Base-by-base conservation (phyloP, 352 stramenopile species). In the Pythium pyrilobum region DNA sequence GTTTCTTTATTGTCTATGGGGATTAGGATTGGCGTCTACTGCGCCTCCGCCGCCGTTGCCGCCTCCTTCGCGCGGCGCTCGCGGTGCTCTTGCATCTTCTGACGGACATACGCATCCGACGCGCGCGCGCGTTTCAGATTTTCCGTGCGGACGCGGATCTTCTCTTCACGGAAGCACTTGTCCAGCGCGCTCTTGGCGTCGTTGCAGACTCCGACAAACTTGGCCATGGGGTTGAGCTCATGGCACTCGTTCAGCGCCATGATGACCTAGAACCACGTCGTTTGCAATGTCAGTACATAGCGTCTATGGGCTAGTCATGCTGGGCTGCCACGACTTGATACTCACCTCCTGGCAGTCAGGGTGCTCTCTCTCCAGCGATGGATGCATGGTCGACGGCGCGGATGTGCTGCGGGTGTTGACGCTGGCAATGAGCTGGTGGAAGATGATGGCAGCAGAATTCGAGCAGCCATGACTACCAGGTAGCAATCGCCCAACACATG, bases 271-370 rank as follows among this genome's bases (percentile, higher is more conserved):
- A 28, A 36, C 25, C 51, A 43, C n/a, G 3, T 25, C 15, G 25
- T 16, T 8, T 25, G 37, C 12, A 15, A 21, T 8, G 4, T 4
- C 37, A 25, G 12, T 12, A 42, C 29, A 28, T 5, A 60, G 18
- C 33, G 11, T 15, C 6, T 18, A 15, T 16, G 13, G 21, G 34
- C n/a, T 18, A 37, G 32, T 46, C 29, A 49, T 9, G 41, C 2
- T 38, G 37, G 57, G n/a, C 45, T 27, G 28, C 31, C 5, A 1
- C 21, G 18, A 36, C 10, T 25, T 38, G 20, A 25, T 2, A 45
- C 76, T 47, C 69, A 93, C 82, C 52, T 77, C 55, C 43, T 93
- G 82, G 60, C 82, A 93, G 59, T 90, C 80, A 6, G 82, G 80
- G 40, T 93, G 82, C 27, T 82, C 77, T 34, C 81, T 76, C 59